These are phyloP conservation scores for Pichia kudriavzevii DNA, from an alignment of 1,139 yeast genomes.

Conservation along the genomic window DNA sequence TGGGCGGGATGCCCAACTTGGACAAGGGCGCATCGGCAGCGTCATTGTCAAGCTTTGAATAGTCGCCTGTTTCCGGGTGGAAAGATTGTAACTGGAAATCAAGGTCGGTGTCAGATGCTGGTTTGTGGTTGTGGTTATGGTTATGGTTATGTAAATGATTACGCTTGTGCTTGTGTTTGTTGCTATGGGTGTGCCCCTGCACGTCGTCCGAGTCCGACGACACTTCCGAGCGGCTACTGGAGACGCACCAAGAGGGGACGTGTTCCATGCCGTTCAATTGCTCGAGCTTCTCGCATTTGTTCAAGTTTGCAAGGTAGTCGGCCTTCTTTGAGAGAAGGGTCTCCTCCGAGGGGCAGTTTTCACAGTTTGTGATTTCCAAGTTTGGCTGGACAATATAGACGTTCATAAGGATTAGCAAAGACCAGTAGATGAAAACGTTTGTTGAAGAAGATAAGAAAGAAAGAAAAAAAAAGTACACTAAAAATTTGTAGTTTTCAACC, in stretches of 20 bases:
- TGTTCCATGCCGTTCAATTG: conserved; percentile 3
- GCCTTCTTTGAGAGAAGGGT: conserved; percentile 16
- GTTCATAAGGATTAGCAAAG: conserved; percentile 15
- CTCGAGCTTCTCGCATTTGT: conserved; percentile 10
- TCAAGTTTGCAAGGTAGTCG: conserved; percentile 14
- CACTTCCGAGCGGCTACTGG: no score
- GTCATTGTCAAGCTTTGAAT: conserved; percentile 2
- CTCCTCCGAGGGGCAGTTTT: conserved; percentile 18
- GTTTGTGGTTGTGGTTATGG: background rate
- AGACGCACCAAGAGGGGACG: conserved; percentile 15
- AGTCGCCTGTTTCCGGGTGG: conserved; percentile 7
- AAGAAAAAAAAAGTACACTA: background rate
- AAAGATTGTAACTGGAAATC: conserved; percentile 14
- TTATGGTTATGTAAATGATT: no score
- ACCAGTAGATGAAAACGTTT: background rate
- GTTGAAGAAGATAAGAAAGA: background rate
- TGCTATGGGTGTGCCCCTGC: no score
- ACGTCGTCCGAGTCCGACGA: no score
- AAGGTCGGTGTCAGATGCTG: background rate
- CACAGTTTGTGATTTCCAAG: conserved; percentile 25
- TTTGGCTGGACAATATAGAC: conserved; percentile 29
- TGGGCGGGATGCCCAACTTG: conserved; percentile 8
- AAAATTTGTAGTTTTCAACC: no score
- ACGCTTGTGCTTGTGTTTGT: no score
- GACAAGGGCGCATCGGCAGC: conserved; percentile 1